phyloP scores from a whole-genome alignment of 1,284 basidiomycete species.

The Boletus sp. region DNA sequence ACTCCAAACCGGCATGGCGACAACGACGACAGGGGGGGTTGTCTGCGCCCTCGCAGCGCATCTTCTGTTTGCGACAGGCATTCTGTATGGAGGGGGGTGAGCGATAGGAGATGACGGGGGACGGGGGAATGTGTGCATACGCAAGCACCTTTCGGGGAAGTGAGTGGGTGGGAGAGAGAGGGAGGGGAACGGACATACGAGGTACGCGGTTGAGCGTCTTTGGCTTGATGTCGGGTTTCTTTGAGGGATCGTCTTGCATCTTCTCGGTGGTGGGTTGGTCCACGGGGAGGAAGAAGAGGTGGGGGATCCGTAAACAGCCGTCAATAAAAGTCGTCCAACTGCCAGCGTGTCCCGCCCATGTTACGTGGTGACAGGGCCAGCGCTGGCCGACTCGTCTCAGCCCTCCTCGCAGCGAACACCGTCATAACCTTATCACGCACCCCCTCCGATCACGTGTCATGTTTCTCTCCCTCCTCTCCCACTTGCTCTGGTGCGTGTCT shows the following conservation, averaged over 20 bases:
- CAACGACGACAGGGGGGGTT: slow-evolving; percentile 89
- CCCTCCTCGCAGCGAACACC: no score
- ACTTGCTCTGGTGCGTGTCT: slow-evolving; percentile 30
- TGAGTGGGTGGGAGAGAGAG: slow-evolving; percentile 17
- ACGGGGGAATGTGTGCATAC: slow-evolving; percentile 44
- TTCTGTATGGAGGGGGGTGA: slow-evolving; percentile 44
- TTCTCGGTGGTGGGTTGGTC: slow-evolving; percentile 35
- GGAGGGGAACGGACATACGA: slow-evolving; percentile 46
- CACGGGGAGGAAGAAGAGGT: background rate
- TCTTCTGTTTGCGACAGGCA: slow-evolving; percentile 83
- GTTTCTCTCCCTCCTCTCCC: slow-evolving; percentile 48
- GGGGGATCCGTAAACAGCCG: slow-evolving; percentile 5
- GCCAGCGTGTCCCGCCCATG: slow-evolving; percentile 5
- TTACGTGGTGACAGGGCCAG: slow-evolving; percentile 10
- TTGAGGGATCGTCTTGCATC: slow-evolving; percentile 37
- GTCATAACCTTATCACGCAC: no score
- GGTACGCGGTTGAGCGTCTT: slow-evolving; percentile 80
- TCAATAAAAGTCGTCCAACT: slow-evolving; percentile 8
- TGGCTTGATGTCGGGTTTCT: slow-evolving; percentile 62
- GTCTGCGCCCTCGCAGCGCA: slow-evolving; percentile 87
- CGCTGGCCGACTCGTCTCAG: no score
- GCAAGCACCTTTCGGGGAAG: slow-evolving; percentile 51
- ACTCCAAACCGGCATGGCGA: slow-evolving; percentile 77
- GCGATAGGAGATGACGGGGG: background rate
- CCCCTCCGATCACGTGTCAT: slow-evolving; percentile 33